Evolutionary conservation across 1,284 basidiomycete species (phyloP).

Genomic region (Ustilago bromivora): DNA sequence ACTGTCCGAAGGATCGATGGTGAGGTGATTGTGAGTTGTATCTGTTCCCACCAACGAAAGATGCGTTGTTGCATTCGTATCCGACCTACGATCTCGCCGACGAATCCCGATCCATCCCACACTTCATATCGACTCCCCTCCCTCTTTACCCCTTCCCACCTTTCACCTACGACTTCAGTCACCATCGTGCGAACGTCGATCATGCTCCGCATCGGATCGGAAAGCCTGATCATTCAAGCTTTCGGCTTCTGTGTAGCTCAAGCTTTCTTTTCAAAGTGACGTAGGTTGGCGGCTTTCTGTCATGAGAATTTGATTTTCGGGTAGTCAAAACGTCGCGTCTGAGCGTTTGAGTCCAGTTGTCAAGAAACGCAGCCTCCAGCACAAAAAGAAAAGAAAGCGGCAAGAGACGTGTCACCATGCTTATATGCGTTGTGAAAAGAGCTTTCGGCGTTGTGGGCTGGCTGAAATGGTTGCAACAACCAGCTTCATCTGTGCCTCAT

Average conservation of each 20-base stretch:
- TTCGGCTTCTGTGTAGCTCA: not conserved
- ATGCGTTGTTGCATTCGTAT: not conserved
- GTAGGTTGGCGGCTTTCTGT: not conserved
- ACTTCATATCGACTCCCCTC: not conserved
- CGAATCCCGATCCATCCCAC: not conserved
- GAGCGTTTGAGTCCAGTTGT: conserved; percentile 7
- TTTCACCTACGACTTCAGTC: not conserved
- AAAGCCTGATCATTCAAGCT: not conserved
- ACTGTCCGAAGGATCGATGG: not conserved
- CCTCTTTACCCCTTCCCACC: not conserved
- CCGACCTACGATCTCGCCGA: not conserved
- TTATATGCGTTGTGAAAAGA: not conserved
- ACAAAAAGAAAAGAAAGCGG: not conserved
- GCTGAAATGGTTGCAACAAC: not conserved
- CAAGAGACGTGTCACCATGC: not conserved
- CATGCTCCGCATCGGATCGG: conserved; percentile 1
- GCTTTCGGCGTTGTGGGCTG: not conserved
- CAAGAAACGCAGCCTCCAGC: not conserved
- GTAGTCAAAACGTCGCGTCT: not conserved
- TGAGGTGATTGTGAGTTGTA: not conserved
- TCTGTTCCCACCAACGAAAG: not conserved
- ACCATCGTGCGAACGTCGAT: not conserved
- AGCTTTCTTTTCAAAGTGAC: too few relatives aligned
- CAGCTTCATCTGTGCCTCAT: not conserved
- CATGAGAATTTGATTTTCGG: not conserved